A percentile compares a stretch with the other conserved stretches of the same genome.
Conservation (phyloP, 2,329 filamentous ascomycete genomes). For the Fusarium protoensiforme region DNA sequence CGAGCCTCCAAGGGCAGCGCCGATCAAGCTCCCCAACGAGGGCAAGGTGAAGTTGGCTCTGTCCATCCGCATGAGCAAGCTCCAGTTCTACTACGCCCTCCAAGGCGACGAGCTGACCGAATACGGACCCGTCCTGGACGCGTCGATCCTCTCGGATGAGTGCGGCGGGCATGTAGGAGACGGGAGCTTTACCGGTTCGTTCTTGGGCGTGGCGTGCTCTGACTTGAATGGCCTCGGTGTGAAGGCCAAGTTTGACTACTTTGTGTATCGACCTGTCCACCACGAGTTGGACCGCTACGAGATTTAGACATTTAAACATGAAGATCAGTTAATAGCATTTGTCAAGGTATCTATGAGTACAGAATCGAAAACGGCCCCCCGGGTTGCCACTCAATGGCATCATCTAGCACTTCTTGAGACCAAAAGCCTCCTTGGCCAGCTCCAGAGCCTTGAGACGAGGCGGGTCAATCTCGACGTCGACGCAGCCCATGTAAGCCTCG, state of each 20-base stretch:
- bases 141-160: constrained; percentile 70
- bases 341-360: neutral
- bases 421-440: constrained; percentile 61
- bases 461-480: constrained; percentile 50
- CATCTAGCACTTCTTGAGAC: constrained; percentile 36
- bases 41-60: constrained; percentile 66
- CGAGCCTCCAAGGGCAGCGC: constrained; percentile 52
- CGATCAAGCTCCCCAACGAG: constrained; percentile 62
- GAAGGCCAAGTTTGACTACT: constrained; percentile 62
- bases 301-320: neutral
- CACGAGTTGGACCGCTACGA: constrained; percentile 63
- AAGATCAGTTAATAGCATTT: neutral
- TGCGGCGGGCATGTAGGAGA: constrained; percentile 70
- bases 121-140: constrained; percentile 67
- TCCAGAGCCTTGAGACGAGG: constrained; percentile 55
- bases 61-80: constrained; percentile 59
- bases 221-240: constrained; percentile 64
- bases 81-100: constrained; percentile 69
- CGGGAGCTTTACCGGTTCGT: constrained; percentile 73
- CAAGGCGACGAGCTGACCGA: constrained; percentile 56
- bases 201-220: constrained; percentile 66
- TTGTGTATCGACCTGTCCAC: constrained; percentile 61
- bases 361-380: neutral
- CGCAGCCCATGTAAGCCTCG: constrained; percentile 59
- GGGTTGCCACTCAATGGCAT: neutral